These are phyloP conservation scores for Ceratobasidium sp. DNA, from an alignment of 1,284 basidiomycete genomes.

Conservation along the genomic window DNA sequence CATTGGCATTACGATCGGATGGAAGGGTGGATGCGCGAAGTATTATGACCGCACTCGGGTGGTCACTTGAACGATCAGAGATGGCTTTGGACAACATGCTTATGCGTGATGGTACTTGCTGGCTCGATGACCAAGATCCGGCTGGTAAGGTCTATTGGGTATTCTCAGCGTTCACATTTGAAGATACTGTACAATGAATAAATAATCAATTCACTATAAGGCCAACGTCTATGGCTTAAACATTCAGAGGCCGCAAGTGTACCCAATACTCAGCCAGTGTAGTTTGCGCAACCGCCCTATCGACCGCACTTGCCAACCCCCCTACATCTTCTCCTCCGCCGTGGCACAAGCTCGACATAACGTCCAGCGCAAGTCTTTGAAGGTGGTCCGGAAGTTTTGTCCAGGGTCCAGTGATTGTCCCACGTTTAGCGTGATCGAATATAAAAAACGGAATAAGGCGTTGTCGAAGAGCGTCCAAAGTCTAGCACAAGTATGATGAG, in stretches of 20 bases:
- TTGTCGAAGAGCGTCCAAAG: constrained; percentile 56
- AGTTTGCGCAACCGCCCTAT: constrained; percentile 53
- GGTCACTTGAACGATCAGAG: constrained; percentile 76
- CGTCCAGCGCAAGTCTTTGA: constrained; percentile 59
- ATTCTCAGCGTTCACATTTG: constrained; percentile 58
- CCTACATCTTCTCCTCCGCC: constrained; percentile 43
- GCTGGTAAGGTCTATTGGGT: constrained; percentile 77
- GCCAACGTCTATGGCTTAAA: not conserved
- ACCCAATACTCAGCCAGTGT: constrained; percentile 56
- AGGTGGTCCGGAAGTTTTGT: constrained; percentile 59
- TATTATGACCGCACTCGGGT: constrained; percentile 59
- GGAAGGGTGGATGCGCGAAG: constrained; percentile 66
- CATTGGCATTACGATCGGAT: constrained; percentile 70
- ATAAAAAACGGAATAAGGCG: constrained; percentile 78
- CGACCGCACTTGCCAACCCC: constrained; percentile 51
- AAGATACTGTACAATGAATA: constrained; percentile 30
- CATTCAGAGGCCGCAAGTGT: not conserved
- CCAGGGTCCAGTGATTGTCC: constrained; percentile 75
- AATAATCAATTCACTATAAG: constrained; percentile 5
- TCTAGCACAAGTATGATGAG: constrained; percentile 50
- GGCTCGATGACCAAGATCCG: constrained; percentile 86
- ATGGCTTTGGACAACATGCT: constrained; percentile 88
- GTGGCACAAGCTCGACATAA: constrained; percentile 51
- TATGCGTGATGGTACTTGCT: constrained; percentile 87
- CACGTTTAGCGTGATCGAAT: constrained; percentile 70